A percentile compares a stretch with the other conserved stretches of the same genome.
Conservation (phyloP, 352 stramenopile genomes). For the Phytophthora macrochlamydospora region DNA sequence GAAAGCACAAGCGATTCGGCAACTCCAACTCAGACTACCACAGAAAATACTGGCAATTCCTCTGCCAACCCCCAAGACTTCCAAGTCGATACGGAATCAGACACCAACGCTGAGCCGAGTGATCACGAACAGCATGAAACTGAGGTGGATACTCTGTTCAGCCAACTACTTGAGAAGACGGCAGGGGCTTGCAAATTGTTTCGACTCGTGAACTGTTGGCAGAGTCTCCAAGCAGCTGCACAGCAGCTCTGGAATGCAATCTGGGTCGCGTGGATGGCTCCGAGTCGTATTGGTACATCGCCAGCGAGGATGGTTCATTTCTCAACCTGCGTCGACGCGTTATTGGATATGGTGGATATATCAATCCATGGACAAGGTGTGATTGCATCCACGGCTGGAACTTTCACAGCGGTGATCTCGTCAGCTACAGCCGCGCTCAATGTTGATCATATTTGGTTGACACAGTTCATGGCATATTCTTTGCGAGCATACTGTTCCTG, state of each 20-base stretch:
- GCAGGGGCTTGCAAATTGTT: slow-evolving; percentile 55
- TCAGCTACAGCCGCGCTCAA: slow-evolving; percentile 38
- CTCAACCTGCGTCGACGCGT: slow-evolving; percentile 36
- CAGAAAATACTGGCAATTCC: background rate
- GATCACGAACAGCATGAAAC: background rate
- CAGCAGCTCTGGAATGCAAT: slow-evolving; percentile 68
- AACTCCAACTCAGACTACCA: slow-evolving; percentile 2
- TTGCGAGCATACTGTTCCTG: slow-evolving; percentile 37
- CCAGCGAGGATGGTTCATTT: slow-evolving; percentile 24
- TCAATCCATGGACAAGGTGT: slow-evolving; percentile 12
- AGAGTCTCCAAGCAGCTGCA: slow-evolving; percentile 52
- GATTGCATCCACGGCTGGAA: background rate
- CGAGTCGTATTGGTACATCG: slow-evolving; percentile 27
- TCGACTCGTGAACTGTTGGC: slow-evolving; percentile 48
- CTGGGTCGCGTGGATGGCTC: slow-evolving; percentile 61
- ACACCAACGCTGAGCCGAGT: background rate
- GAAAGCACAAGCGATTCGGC: background rate
- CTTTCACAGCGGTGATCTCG: slow-evolving; percentile 34
- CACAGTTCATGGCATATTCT: slow-evolving; percentile 44
- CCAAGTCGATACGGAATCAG: background rate
- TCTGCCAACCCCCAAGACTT: background rate
- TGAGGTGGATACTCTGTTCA: slow-evolving; percentile 28
- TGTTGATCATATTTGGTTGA: slow-evolving; percentile 58
- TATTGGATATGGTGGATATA: slow-evolving; percentile 69
- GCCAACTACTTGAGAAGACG: slow-evolving; percentile 44